These are phyloP conservation scores for Blumeriella jaapii DNA, from an alignment of 2,329 filamentous ascomycete genomes.

Conservation along the genomic window DNA sequence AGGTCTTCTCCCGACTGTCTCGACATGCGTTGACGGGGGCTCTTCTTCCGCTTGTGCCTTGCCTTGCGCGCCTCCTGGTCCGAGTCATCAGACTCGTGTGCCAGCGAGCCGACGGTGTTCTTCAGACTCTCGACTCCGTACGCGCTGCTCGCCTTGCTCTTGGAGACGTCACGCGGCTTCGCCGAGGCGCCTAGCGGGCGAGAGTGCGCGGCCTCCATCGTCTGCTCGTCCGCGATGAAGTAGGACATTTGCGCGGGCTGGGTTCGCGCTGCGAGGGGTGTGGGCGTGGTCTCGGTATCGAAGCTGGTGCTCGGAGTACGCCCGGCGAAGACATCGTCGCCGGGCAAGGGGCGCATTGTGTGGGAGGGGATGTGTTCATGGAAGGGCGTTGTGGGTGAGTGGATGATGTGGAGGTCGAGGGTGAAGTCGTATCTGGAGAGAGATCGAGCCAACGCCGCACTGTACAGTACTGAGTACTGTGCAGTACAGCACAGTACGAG, in stretches of 20 bases:
- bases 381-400: background rate
- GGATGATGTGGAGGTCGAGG: no score
- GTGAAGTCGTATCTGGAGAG: no score
- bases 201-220: conserved; percentile 32
- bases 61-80: conserved; percentile 20
- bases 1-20: conserved; percentile 19
- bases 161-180: conserved; percentile 28
- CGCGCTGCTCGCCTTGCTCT: conserved; percentile 23
- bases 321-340: conserved; percentile 32
- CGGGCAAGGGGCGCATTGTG: conserved; percentile 36
- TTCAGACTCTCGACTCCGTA: conserved; percentile 27
- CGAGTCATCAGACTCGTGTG: conserved; percentile 21
- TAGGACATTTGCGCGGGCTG: conserved; percentile 38
- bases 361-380: background rate
- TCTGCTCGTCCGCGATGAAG: conserved; percentile 39
- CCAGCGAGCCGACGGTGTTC: conserved; percentile 25
- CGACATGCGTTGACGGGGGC: conserved; percentile 13
- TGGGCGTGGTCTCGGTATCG: conserved; percentile 29
- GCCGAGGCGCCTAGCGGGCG: conserved; percentile 22
- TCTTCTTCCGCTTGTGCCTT: conserved; percentile 23
- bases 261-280: conserved; percentile 27
- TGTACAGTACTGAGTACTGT: no score
- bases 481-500: no score
- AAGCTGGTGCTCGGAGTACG: conserved; percentile 30
- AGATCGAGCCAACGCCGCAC: no score